A percentile compares a stretch with the other conserved stretches of the same genome.
Conservation (phyloP, 768 basidiomycete genomes). For the Boletus rubescentipes region DNA sequence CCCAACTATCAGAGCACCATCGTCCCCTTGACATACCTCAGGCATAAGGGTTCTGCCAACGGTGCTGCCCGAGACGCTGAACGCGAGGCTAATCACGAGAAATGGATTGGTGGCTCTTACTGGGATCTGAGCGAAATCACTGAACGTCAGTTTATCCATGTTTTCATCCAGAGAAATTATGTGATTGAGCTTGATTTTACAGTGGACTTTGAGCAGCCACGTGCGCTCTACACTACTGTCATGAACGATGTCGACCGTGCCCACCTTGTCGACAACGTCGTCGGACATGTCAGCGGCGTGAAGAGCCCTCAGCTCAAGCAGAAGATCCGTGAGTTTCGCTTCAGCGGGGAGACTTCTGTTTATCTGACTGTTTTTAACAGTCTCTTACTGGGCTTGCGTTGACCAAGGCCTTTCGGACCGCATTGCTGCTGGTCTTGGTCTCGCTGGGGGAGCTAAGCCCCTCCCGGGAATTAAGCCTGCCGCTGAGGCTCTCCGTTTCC, state of each 20-base stretch:
- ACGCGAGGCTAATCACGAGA: slow-evolving; percentile 58
- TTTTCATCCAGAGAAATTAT: not conserved
- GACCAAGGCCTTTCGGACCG: slow-evolving; percentile 72
- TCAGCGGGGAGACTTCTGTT: not conserved
- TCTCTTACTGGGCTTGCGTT: slow-evolving; percentile 78
- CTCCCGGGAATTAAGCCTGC: slow-evolving; percentile 58
- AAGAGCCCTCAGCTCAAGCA: slow-evolving; percentile 61
- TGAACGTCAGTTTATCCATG: slow-evolving; percentile 59
- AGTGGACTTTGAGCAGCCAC: slow-evolving; percentile 88
- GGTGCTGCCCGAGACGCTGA: slow-evolving; percentile 39
- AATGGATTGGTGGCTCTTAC: slow-evolving; percentile 69
- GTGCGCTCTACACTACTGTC: slow-evolving; percentile 66
- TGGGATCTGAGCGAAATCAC: slow-evolving; percentile 72
- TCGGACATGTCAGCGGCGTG: slow-evolving; percentile 58
- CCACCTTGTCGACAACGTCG: slow-evolving; percentile 66
- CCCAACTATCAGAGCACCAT: slow-evolving; percentile 88
- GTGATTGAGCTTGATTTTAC: not conserved
- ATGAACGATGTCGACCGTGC: slow-evolving; percentile 59
- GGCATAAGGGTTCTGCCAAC: slow-evolving; percentile 46
- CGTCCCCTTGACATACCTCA: slow-evolving; percentile 64
- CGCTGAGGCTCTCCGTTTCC: slow-evolving; percentile 54
- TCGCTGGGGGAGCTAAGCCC: slow-evolving; percentile 50
- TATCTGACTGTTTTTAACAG: slow-evolving; percentile 34
- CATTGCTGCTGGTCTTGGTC: slow-evolving; percentile 73
- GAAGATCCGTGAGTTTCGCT: slow-evolving; percentile 56